phyloP scores from a whole-genome alignment of 2,329 filamentous ascomycete genomes.

The Aspergillus sp. region DNA sequence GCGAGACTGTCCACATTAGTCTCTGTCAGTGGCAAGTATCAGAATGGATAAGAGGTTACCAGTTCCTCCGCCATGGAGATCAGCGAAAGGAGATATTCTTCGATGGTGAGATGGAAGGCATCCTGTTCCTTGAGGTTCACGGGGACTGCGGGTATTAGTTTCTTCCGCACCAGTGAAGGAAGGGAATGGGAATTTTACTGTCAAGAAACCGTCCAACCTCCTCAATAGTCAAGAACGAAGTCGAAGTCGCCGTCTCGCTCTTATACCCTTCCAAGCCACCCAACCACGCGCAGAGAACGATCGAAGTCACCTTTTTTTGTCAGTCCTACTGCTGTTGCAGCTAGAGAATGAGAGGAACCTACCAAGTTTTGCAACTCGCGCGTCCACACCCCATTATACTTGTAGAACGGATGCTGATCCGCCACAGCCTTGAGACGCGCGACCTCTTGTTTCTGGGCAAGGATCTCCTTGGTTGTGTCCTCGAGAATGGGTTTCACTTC shows the following conservation, averaged over 20 bases:
- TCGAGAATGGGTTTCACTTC: slow-evolving; percentile 61
- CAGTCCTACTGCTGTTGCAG: too few relatives aligned
- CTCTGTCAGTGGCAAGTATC: neutral
- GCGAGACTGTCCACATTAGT: slow-evolving; percentile 47
- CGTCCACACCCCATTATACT: slow-evolving; percentile 86
- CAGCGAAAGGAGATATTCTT: slow-evolving; percentile 88
- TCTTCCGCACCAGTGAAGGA: slow-evolving; percentile 3
- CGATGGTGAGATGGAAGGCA: slow-evolving; percentile 89
- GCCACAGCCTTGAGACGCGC: slow-evolving; percentile 62
- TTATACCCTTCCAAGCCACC: slow-evolving; percentile 58
- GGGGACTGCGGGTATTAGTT: slow-evolving; percentile 52
- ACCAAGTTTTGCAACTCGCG: slow-evolving; percentile 72
- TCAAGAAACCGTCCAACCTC: slow-evolving; percentile 72
- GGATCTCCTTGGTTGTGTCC: slow-evolving; percentile 61
- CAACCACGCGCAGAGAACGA: slow-evolving; percentile 64
- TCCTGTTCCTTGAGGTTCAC: slow-evolving; percentile 86
- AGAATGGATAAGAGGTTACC: slow-evolving; percentile 30
- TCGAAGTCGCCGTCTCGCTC: slow-evolving; percentile 39
- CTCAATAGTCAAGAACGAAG: slow-evolving; percentile 76
- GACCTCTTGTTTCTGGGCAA: slow-evolving; percentile 63
- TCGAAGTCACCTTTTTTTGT: slow-evolving; percentile 43
- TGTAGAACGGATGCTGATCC: slow-evolving; percentile 91
- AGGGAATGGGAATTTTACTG: slow-evolving; percentile 42
- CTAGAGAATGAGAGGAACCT: neutral
- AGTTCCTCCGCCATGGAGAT: slow-evolving; percentile 86